Conservation (phyloP, 202 grass and related monocot species). For the Schoenoplectus triqueter region DNA sequence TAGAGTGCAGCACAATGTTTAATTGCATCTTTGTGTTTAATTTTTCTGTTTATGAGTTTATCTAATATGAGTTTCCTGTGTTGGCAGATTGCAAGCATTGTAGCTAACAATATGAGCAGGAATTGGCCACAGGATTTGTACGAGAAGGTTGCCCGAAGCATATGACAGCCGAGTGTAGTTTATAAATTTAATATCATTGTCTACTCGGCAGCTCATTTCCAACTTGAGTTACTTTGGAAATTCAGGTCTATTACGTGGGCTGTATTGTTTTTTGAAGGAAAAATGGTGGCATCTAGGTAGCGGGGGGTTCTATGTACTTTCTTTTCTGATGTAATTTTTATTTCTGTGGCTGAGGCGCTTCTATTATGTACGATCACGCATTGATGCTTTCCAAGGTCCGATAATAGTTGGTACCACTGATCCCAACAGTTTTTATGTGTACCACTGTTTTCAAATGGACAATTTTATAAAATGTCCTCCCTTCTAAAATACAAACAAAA, state of each 20-base stretch:
- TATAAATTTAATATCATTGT: conserved; percentile 7
- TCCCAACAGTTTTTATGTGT: too few relatives aligned
- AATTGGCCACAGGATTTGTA: conserved; percentile 95
- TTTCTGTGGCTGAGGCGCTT: not conserved
- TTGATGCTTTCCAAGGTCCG: not conserved
- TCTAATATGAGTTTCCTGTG: conserved; percentile 41
- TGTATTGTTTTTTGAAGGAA: conserved; percentile 12
- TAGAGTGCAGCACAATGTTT: not conserved
- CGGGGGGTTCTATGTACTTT: not conserved
- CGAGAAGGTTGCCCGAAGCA: conserved; percentile 82
- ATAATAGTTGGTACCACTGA: not conserved
- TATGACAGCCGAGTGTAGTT: conserved; percentile 48
- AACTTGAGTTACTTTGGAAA: not conserved
- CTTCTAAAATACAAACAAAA: too few relatives aligned
- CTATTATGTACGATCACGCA: not conserved
- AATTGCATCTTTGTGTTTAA: not conserved
- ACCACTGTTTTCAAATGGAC: too few relatives aligned
- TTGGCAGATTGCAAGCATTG: conserved; percentile 79
- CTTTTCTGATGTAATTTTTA: not conserved
- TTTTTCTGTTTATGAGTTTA: not conserved
- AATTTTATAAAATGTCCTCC: too few relatives aligned
- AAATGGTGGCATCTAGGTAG: not conserved
- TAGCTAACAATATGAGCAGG: conserved; percentile 87
- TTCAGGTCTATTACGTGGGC: not conserved
- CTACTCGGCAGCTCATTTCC: not conserved